phyloP scores from a whole-genome alignment of 768 basidiomycete genomes.

The Suillus subaureus region DNA sequence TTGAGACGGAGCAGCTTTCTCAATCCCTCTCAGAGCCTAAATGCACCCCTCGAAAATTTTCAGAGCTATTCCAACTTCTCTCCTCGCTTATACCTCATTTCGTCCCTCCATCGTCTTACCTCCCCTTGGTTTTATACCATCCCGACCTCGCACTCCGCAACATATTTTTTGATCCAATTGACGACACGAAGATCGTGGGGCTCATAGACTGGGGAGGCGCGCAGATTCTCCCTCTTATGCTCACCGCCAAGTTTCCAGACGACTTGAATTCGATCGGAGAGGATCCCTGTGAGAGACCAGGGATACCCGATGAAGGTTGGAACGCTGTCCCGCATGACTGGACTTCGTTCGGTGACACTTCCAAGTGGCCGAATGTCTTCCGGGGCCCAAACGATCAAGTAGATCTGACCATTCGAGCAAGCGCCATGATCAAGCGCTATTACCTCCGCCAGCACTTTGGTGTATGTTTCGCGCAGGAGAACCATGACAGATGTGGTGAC shows the following conservation, averaged over 20 bases:
- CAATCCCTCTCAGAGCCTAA: background rate
- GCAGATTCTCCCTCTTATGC: background rate
- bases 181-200: background rate
- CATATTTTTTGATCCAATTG: conserved; percentile 1
- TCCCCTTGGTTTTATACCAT: background rate
- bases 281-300: background rate
- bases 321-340: background rate
- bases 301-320: background rate
- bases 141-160: conserved; percentile 4
- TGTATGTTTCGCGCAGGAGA: background rate
- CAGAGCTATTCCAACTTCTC: background rate
- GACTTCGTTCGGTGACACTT: conserved; percentile 7
- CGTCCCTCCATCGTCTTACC: background rate
- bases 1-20: background rate
- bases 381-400: background rate
- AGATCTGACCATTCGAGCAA: background rate
- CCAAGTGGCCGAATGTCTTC: background rate
- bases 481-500: background rate
- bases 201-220: conserved; percentile 5
- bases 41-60: background rate
- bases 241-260: background rate
- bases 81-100: background rate
- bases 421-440: background rate
- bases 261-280: background rate
- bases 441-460: conserved; percentile 2